A percentile compares a stretch with the other conserved stretches of the same genome.
phyloP scores from a whole-genome alignment of 192 early-diverging fungal species.

The Linnemannia zychae region DNA sequence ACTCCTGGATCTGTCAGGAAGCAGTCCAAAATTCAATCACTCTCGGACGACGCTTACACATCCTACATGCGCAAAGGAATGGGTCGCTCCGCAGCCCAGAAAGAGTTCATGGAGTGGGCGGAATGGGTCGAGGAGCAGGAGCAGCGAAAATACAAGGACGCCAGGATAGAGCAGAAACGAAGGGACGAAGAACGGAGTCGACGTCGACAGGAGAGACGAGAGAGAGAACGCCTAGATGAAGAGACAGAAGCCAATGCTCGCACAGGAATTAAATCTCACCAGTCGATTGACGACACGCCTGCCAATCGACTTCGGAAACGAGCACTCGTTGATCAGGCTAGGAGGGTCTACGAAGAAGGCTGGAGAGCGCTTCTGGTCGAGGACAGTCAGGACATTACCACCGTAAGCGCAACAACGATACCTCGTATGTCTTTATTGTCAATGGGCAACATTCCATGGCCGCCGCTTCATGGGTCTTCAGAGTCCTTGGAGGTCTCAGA shows the following conservation, averaged over 20 bases:
- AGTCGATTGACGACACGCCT: background rate
- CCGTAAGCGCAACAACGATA: background rate
- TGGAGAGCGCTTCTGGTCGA: constrained; percentile 20
- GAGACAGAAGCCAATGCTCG: background rate
- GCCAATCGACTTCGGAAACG: constrained; percentile 19
- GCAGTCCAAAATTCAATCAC: constrained; percentile 8
- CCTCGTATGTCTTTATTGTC: background rate
- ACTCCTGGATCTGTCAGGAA: background rate
- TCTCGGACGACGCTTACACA: constrained; percentile 28
- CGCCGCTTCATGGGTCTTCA: constrained; percentile 7
- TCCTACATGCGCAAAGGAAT: constrained; percentile 43
- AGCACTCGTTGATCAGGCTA: constrained; percentile 3
- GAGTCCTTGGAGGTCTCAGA: background rate
- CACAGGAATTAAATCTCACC: background rate
- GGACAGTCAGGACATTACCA: background rate
- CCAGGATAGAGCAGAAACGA: constrained; percentile 4
- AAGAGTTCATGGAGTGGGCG: constrained; percentile 19
- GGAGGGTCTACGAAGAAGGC: constrained; percentile 14
- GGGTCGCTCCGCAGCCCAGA: constrained; percentile 11
- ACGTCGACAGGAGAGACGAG: constrained; percentile 14
- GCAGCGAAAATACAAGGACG: constrained; percentile 8
- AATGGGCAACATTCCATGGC: constrained; percentile 32
- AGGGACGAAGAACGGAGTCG: constrained; percentile 26
- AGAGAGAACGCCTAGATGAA: constrained; percentile 14
- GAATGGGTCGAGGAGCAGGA: constrained; percentile 44